These are phyloP conservation scores for Cyberlindnera maclurae DNA, from an alignment of 805 yeast genomes.

Conservation along the genomic window DNA sequence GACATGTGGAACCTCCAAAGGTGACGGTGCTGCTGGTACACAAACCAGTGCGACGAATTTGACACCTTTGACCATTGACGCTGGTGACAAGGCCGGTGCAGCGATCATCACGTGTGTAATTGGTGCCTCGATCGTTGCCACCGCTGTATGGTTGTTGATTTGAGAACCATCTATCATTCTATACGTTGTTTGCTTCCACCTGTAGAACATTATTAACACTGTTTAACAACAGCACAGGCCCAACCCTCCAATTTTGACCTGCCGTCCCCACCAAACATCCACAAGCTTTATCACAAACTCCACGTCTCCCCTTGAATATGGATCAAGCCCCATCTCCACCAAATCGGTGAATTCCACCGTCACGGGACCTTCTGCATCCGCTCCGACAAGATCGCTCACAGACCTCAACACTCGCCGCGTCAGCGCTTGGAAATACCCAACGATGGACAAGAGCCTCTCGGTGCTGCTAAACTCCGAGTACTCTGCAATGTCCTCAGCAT, in stretches of 20 bases:
- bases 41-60: constrained; percentile 28
- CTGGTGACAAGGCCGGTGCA: constrained; percentile 56
- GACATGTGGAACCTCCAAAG: constrained; percentile 61
- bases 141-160: constrained; percentile 34
- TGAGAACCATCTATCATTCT: constrained; percentile 8
- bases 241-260: constrained; percentile 33
- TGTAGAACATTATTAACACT: neutral
- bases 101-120: constrained; percentile 53
- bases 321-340: constrained; percentile 53
- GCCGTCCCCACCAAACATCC: constrained; percentile 39
- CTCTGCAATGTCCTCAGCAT: constrained; percentile 29
- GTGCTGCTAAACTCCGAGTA: constrained; percentile 15
- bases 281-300: constrained; percentile 37
- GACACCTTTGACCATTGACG: constrained; percentile 30
- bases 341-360: constrained; percentile 39
- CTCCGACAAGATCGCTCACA: constrained; percentile 27
- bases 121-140: constrained; percentile 33
- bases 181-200: neutral
- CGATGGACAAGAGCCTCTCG: constrained; percentile 24
- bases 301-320: constrained; percentile 39
- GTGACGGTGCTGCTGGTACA: constrained; percentile 60
- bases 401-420: constrained; percentile 37
- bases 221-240: constrained; percentile 27
- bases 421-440: constrained; percentile 47
- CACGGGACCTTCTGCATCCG: constrained; percentile 6